Conservation (phyloP, 129 eudicot species). For the Silybum marianum region DNA sequence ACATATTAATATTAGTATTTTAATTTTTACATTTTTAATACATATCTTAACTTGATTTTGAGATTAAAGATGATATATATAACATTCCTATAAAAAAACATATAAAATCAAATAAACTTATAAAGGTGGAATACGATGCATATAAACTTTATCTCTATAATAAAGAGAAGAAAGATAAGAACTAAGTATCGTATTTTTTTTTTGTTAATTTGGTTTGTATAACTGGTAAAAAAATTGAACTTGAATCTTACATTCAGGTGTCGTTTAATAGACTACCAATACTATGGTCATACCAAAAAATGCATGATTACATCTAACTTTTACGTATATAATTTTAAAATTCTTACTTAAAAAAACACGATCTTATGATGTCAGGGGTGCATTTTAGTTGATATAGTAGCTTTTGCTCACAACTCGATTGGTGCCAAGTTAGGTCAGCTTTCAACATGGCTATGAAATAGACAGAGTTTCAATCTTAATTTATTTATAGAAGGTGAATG, state of each 20-base stretch:
- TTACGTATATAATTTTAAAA: background rate
- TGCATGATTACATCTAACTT: too few relatives aligned
- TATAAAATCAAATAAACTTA: too few relatives aligned
- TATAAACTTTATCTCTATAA: too few relatives aligned
- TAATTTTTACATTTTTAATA: too few relatives aligned
- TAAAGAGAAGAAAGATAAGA: too few relatives aligned
- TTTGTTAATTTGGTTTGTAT: background rate
- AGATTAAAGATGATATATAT: too few relatives aligned
- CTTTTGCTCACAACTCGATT: background rate
- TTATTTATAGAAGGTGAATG: background rate
- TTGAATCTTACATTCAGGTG: background rate
- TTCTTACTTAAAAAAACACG: background rate
- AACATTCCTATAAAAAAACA: too few relatives aligned
- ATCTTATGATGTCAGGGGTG: background rate
- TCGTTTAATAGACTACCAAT: background rate
- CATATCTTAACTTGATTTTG: too few relatives aligned
- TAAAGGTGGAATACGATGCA: too few relatives aligned
- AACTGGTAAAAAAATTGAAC: background rate
- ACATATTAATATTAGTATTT: too few relatives aligned
- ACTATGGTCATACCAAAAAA: background rate
- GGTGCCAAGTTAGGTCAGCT: background rate
- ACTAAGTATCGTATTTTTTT: too few relatives aligned
- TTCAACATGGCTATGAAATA: background rate
- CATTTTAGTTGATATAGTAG: background rate
- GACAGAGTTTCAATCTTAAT: too few relatives aligned